Percentiles rank a stretch among this genome's conserved stretches.
These are phyloP conservation scores for Poronia punctata DNA, from an alignment of 495 filamentous ascomycete genomes.

Conservation along the genomic window DNA sequence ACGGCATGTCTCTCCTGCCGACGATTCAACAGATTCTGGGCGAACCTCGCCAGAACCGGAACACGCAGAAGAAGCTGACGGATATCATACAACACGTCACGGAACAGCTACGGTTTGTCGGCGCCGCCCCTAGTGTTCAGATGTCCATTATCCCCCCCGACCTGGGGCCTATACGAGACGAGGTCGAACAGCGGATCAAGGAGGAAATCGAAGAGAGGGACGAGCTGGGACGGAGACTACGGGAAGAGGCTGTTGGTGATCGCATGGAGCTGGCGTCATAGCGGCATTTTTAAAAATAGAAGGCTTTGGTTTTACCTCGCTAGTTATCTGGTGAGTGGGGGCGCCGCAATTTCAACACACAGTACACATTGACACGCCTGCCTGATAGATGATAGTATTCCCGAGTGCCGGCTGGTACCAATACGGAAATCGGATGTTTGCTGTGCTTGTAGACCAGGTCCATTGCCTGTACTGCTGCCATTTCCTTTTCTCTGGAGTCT, in stretches of 20 bases:
- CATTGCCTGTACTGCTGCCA: conserved; percentile 23
- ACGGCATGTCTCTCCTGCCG: conserved; percentile 76
- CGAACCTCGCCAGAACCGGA: conserved; percentile 63
- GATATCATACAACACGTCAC: conserved; percentile 65
- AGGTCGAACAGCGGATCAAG: conserved; percentile 69
- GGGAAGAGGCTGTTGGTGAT: conserved; percentile 36
- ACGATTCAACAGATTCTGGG: conserved; percentile 58
- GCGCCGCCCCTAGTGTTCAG: conserved; percentile 80
- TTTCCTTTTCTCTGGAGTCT: conserved; percentile 14
- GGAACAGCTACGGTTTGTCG: conserved; percentile 82
- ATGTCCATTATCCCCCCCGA: conserved; percentile 75
- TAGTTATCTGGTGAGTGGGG: too few relatives aligned
- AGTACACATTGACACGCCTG: too few relatives aligned
- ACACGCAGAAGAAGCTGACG: conserved; percentile 66
- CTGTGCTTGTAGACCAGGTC: conserved; percentile 21
- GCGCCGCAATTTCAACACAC: too few relatives aligned
- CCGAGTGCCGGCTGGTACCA: too few relatives aligned
- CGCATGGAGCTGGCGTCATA: conserved; percentile 28
- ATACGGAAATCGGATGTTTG: conserved; percentile 9
- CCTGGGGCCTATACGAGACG: conserved; percentile 63
- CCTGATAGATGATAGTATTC: too few relatives aligned
- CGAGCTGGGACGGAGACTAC: conserved; percentile 36
- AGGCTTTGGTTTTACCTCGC: too few relatives aligned
- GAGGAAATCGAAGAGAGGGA: conserved; percentile 60
- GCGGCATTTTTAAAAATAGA: too few relatives aligned